phyloP scores from a whole-genome alignment of 1,284 basidiomycete species.

The Rhodotorula sp. region DNA sequence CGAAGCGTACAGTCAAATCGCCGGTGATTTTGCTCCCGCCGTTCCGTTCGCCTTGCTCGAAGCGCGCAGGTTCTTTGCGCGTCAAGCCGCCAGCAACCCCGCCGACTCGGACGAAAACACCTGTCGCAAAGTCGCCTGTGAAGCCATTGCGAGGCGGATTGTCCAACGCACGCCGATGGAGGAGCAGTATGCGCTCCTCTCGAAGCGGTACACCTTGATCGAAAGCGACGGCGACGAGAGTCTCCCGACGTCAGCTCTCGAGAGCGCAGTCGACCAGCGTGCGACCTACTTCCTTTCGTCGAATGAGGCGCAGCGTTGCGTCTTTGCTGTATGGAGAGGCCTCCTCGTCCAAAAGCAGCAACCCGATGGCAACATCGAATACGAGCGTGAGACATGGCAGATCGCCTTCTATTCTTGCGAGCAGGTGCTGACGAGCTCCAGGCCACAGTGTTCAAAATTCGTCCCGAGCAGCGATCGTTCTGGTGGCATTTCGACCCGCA shows the following conservation, averaged over 20 bases:
- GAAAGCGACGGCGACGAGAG: slow-evolving; percentile 74
- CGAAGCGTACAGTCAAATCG: slow-evolving; percentile 51
- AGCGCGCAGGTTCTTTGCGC: slow-evolving; percentile 37
- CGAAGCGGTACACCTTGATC: slow-evolving; percentile 66
- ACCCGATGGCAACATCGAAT: slow-evolving; percentile 20
- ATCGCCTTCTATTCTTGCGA: background rate
- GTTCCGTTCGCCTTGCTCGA: slow-evolving; percentile 53
- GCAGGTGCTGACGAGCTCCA: too few relatives aligned
- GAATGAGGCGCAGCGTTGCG: slow-evolving; percentile 69
- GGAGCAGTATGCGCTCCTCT: slow-evolving; percentile 40
- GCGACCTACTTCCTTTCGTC: slow-evolving; percentile 75
- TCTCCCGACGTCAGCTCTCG: slow-evolving; percentile 66
- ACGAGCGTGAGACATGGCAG: slow-evolving; percentile 17
- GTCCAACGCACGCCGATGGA: slow-evolving; percentile 61
- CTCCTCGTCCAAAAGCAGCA: slow-evolving; percentile 46
- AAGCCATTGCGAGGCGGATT: slow-evolving; percentile 78
- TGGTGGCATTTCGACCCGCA: slow-evolving; percentile 71
- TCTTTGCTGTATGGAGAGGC: slow-evolving; percentile 43
- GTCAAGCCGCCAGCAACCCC: slow-evolving; percentile 39
- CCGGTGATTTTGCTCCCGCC: slow-evolving; percentile 67
- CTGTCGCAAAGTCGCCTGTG: slow-evolving; percentile 78
- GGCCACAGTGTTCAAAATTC: slow-evolving; percentile 50
- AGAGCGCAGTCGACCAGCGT: slow-evolving; percentile 75
- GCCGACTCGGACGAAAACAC: slow-evolving; percentile 83
- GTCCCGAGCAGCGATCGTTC: slow-evolving; percentile 54